These are phyloP conservation scores for Cladophialophora immunda DNA, from an alignment of 2,329 filamentous ascomycete genomes.

Conservation along the genomic window DNA sequence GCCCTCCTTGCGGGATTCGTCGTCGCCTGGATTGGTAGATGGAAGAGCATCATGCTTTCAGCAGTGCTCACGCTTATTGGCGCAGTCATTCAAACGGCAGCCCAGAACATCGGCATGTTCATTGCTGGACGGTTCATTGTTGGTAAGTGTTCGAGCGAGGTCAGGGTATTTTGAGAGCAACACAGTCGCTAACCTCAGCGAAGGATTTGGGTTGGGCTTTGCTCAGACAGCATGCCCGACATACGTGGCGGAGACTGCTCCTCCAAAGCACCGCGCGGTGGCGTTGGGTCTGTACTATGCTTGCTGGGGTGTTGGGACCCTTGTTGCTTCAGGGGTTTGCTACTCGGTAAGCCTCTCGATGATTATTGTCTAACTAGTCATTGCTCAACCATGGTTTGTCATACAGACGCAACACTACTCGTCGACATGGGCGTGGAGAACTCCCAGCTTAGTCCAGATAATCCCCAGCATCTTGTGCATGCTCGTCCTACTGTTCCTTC, in stretches of 20 bases:
- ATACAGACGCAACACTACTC: conserved; percentile 30
- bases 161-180: neutral
- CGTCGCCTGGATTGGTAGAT: conserved; percentile 42
- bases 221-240: conserved; percentile 60
- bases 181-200: neutral
- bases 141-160: conserved; percentile 40
- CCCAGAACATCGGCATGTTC: conserved; percentile 65
- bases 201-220: conserved; percentile 64
- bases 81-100: conserved; percentile 66
- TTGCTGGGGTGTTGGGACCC: conserved; percentile 34
- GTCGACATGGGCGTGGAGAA: conserved; percentile 59
- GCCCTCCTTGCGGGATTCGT: conserved; percentile 39
- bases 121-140: conserved; percentile 67
- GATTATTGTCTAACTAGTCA: too few species aligned
- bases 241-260: conserved; percentile 31
- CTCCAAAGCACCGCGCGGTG: conserved; percentile 28
- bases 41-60: conserved; percentile 36
- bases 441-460: conserved; percentile 63
- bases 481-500: conserved; percentile 59
- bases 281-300: conserved; percentile 33
- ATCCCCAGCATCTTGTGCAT: conserved; percentile 57
- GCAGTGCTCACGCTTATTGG: conserved; percentile 65
- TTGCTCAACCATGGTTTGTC: neutral
- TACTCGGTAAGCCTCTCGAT: conserved; percentile 26
- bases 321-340: conserved; percentile 32